Conservation (phyloP, 805 yeast species). For the Saccharomycopsis sp. region DNA sequence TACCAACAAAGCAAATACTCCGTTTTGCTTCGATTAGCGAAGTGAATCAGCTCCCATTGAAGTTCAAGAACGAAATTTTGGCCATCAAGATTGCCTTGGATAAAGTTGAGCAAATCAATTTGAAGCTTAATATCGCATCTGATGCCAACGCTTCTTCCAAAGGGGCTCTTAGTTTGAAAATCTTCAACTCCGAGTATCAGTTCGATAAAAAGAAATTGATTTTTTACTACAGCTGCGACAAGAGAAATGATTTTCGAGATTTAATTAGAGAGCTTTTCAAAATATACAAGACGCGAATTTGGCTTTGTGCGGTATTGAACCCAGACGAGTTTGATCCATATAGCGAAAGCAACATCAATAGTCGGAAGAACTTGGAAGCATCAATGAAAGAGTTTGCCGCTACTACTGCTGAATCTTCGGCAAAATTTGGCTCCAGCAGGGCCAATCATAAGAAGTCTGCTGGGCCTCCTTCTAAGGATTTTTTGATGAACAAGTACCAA, state of each 20-base stretch:
- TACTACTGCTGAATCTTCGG: no score
- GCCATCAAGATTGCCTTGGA: constrained; percentile 58
- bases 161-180: constrained; percentile 41
- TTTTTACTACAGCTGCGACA: constrained; percentile 56
- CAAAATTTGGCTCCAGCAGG: background rate
- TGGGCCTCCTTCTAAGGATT: no score
- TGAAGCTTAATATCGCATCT: constrained; percentile 19
- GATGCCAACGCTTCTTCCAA: constrained; percentile 21
- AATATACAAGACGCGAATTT: constrained; percentile 69
- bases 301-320: constrained; percentile 66
- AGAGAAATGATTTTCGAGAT: constrained; percentile 65
- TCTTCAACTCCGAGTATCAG: constrained; percentile 72
- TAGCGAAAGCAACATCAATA: constrained; percentile 6
- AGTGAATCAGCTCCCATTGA: constrained; percentile 48
- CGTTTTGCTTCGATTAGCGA: constrained; percentile 72
- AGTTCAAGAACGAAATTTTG: constrained; percentile 62
- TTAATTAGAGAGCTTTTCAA: constrained; percentile 66
- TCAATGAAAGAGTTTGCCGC: constrained; percentile 5
- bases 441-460: background rate
- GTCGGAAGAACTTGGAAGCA: constrained; percentile 10
- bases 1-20: constrained; percentile 70
- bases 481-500: constrained; percentile 72
- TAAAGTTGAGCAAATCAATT: constrained; percentile 31
- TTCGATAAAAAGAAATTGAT: constrained; percentile 72
- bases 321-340: constrained; percentile 23